Evolutionary conservation across 2,329 filamentous ascomycete genomes (phyloP).

Genomic region (Xylaria multiplex): DNA sequence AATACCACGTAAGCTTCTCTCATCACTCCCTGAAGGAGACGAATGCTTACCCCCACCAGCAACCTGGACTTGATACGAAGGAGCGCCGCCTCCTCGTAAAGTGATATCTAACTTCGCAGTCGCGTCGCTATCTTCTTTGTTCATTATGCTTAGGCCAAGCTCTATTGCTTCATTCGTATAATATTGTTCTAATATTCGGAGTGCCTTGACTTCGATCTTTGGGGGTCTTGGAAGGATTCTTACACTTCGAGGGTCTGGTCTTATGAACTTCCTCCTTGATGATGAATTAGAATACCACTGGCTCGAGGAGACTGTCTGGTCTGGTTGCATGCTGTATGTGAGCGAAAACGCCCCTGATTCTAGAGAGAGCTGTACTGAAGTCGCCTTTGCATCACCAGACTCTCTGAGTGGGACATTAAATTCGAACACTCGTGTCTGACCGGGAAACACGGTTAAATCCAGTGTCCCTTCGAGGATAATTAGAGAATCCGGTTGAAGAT

Average conservation of each 20-base stretch:
- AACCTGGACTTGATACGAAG: conserved; percentile 56
- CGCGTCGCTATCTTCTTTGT: conserved; percentile 84
- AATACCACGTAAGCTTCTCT: conserved; percentile 56
- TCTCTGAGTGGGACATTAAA: conserved; percentile 81
- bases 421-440: conserved; percentile 75
- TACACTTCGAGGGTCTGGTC: conserved; percentile 65
- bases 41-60: conserved; percentile 50
- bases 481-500: conserved; percentile 45
- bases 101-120: conserved; percentile 75
- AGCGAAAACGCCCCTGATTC: conserved; percentile 73
- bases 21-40: conserved; percentile 52
- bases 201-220: conserved; percentile 81
- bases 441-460: conserved; percentile 73
- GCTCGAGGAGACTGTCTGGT: conserved; percentile 53
- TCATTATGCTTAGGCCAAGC: conserved; percentile 76
- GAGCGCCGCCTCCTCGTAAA: conserved; percentile 68
- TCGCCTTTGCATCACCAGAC: conserved; percentile 77
- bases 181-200: conserved; percentile 73
- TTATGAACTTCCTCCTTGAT: conserved; percentile 58
- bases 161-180: conserved; percentile 84
- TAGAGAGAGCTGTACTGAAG: conserved; percentile 71
- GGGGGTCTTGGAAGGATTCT: conserved; percentile 88
- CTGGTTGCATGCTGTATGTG: conserved; percentile 69
- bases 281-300: conserved; percentile 62
- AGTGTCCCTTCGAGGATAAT: conserved; percentile 62